Base-by-base conservation (phyloP, 2,329 filamentous ascomycete genomes). In the Xylariaceae sp. region DNA sequence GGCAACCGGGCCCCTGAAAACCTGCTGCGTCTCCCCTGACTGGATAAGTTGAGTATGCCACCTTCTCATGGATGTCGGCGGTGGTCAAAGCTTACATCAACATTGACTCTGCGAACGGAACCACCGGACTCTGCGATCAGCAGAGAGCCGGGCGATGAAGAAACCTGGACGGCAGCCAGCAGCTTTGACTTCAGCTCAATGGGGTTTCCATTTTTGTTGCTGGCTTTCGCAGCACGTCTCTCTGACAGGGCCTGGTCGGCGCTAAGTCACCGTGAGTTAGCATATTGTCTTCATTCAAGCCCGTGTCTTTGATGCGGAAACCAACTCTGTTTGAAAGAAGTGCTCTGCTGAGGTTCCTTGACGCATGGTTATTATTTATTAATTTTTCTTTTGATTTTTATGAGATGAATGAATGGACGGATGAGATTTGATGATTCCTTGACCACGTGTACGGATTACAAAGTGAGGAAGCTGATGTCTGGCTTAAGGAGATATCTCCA, bases 301-400 rank as follows among this genome's bases (percentile, higher is more conserved):
- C 17, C 11, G n/a, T 50, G 3, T 50, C 48, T 30, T 50, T 4
- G 48, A n/a, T 15, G 23, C 66, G 51, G 49, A 17, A 23, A 73
- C 86, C 75, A 77, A 94, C 90, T 92, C 89, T 35, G 92, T 95
- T 75, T 97, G 90, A 72, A 97, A 97, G 78, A 95, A 97, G 71
- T 94, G 85, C 35, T 88, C 87, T 55, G 87, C 82, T 70, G 96
- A 84, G 54, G 83, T 82, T 34, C 89, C 88, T 64, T 85, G 82
- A 9, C 66, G 59, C 73, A 89, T 88, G 23, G 23, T 5, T 30
- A 30, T 30, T 30, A 30, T 30, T 30, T 30, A 30, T 30, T 30
- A 30, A 30, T 30, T 30, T 23, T 30, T 30, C 79, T 10, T 64
- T 51, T 41, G 37, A 13, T 41, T 41, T 13, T 41, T 41, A 41